Evolutionary conservation across 2,329 filamentous ascomycete species (phyloP).

Genomic region (Mariannaea elegans): DNA sequence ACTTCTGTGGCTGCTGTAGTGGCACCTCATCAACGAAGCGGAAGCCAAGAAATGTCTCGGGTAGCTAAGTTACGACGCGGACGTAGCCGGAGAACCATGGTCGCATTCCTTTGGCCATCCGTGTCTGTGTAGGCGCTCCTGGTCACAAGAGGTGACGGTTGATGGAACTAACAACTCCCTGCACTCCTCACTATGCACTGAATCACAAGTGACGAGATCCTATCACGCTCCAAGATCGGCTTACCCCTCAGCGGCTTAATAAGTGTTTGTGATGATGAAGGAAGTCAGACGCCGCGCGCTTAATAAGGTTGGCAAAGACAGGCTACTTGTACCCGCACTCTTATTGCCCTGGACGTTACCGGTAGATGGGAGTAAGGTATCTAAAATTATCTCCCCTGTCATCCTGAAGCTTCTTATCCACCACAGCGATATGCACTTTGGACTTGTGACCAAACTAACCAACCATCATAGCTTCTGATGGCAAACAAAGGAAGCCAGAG

Average conservation of each 20-base stretch:
- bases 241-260: not conserved
- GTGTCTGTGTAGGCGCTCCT: not conserved
- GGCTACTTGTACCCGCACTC: too few species aligned
- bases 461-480: not conserved
- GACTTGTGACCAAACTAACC: not conserved
- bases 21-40: not conserved
- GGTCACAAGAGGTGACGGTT: not conserved
- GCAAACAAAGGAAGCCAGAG: not conserved
- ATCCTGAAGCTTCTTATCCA: not conserved
- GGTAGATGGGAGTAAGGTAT: too few species aligned
- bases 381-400: not conserved
- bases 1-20: not conserved
- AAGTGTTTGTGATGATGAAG: not conserved
- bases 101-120: not conserved
- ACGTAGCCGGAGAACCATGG: not conserved
- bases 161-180: not conserved
- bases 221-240: not conserved
- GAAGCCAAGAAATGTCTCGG: not conserved
- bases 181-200: not conserved
- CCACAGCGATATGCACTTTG: not conserved
- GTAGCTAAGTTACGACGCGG: not conserved
- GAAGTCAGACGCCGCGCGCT: not conserved
- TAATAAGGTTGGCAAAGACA: too few species aligned
- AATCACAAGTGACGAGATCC: not conserved
- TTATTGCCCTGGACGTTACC: too few species aligned